Evolutionary conservation across 1,284 basidiomycete genomes (phyloP), one percentile per base, ranked within the genome.

Genomic region (Erythrobasidium hasegawianum): DNA sequence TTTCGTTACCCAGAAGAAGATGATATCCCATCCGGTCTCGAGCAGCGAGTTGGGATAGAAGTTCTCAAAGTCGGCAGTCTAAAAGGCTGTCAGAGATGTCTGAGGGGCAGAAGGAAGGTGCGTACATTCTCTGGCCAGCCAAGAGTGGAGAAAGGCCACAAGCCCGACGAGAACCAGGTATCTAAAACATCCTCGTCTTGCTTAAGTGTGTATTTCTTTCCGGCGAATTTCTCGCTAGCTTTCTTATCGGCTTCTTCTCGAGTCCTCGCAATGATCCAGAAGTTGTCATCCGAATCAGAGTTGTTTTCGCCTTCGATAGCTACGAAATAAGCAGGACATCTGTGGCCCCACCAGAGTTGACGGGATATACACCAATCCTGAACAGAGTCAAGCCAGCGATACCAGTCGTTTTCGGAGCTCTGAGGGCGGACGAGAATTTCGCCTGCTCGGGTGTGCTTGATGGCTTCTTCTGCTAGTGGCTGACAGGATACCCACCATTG

Each of bases 311-410:
- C 94, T 70, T 95, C 89, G 68, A 97, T 85, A 64, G 85, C 83
- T 66, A 97, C 87, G 72, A 94, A 89, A 81, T 97, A 98, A 0
- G 93, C 96, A 8, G 96, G 96, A 77, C 87, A 89, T 69, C 95
- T 85, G 77, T 99, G 96, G 56, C 96, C 95, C 95, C 95, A 99
- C 96, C 96, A 98, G 13, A 98, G 83, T 77, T 98, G 96, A 68
- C 96, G 89, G 8, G 94, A 97, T 73, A 98, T 89, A 80, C 96
- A 99, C 96, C 96, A 98, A 77, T 98, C 96, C 78, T 97, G 92
- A 72, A 97, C 93, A 73, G 85, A 86, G 72, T 95, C 92, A 69
- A 98, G 82, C 96, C 96, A 98, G 68, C 91, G 84, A 77, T 89
- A 94, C 93, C 95, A 99, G 67, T 99, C 95, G 59, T 85, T 85